These are phyloP conservation scores for Aspergillus sparsus DNA, from an alignment of 495 filamentous ascomycete species.

Conservation along the genomic window DNA sequence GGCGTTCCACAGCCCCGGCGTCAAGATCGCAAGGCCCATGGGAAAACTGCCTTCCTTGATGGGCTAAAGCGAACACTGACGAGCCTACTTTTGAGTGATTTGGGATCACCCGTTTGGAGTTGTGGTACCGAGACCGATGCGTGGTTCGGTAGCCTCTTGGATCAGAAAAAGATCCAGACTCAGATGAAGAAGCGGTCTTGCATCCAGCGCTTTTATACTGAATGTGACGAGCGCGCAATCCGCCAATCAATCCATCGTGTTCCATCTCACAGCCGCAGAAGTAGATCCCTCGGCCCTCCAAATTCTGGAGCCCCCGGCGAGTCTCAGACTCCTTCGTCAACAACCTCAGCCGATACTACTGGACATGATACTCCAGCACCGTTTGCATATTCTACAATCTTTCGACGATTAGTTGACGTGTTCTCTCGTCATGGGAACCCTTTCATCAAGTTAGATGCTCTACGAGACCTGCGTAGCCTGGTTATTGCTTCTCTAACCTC, in stretches of 20 bases:
- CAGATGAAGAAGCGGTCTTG: conserved; percentile 64
- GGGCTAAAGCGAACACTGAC: conserved; percentile 78
- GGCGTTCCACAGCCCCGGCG: conserved; percentile 36
- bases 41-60: conserved; percentile 68
- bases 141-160: conserved; percentile 77
- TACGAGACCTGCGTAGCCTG: conserved; percentile 79
- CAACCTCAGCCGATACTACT: background rate
- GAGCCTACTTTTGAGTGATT: conserved; percentile 84
- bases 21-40: conserved; percentile 43
- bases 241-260: conserved; percentile 30
- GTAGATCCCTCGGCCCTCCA: conserved; percentile 35
- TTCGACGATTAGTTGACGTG: conserved; percentile 75
- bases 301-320: conserved; percentile 4
- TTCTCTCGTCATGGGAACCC: conserved; percentile 92
- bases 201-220: conserved; percentile 49
- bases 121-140: conserved; percentile 87
- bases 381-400: conserved; percentile 75
- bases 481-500: conserved; percentile 72
- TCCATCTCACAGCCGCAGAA: conserved; percentile 31
- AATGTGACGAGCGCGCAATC: conserved; percentile 40
- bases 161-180: conserved; percentile 74
- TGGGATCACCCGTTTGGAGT: conserved; percentile 80
- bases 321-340: background rate
- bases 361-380: conserved; percentile 27
- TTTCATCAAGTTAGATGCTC: conserved; percentile 77